A percentile compares a stretch with the other conserved stretches of the same genome.
phyloP scores from a whole-genome alignment of 2,329 filamentous ascomycete genomes.

The Colletotrichum sp. region DNA sequence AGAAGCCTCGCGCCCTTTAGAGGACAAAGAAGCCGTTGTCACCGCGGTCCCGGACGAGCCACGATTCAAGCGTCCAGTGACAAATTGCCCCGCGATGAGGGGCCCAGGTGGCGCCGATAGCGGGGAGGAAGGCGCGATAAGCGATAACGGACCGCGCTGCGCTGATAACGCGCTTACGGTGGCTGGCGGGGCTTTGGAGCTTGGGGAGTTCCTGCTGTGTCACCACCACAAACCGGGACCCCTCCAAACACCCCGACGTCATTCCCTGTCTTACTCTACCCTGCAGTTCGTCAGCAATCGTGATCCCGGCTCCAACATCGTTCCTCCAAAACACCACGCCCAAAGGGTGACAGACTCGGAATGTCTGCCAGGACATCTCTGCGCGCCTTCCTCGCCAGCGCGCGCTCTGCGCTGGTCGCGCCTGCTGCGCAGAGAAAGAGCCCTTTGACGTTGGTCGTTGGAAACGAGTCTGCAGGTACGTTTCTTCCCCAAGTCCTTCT shows the following conservation, averaged over 20 bases:
- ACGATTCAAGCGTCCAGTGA: background rate
- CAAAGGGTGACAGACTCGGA: background rate
- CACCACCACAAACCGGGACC: background rate
- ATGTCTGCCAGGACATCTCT: conserved; percentile 46
- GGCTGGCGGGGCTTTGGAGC: background rate
- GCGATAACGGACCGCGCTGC: conserved; percentile 4
- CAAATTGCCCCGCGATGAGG: background rate
- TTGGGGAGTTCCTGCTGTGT: background rate
- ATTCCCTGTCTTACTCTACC: background rate
- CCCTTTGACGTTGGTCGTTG: conserved; percentile 67
- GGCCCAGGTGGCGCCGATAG: conserved; percentile 2
- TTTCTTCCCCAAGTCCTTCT: background rate
- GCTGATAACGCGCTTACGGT: background rate
- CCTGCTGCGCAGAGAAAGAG: conserved; percentile 47
- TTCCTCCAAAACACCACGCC: background rate
- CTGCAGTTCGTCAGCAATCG: background rate
- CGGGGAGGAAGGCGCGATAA: background rate
- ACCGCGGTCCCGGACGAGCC: background rate
- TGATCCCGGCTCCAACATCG: background rate
- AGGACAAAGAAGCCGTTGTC: background rate
- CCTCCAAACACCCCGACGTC: conserved; percentile 2
- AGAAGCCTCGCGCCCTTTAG: background rate
- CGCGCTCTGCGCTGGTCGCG: conserved; percentile 50
- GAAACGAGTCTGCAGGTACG: conserved; percentile 71
- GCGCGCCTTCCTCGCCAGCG: conserved; percentile 55